Conservation (phyloP, 2,329 filamentous ascomycete genomes). For the Diplocarpon rosae region DNA sequence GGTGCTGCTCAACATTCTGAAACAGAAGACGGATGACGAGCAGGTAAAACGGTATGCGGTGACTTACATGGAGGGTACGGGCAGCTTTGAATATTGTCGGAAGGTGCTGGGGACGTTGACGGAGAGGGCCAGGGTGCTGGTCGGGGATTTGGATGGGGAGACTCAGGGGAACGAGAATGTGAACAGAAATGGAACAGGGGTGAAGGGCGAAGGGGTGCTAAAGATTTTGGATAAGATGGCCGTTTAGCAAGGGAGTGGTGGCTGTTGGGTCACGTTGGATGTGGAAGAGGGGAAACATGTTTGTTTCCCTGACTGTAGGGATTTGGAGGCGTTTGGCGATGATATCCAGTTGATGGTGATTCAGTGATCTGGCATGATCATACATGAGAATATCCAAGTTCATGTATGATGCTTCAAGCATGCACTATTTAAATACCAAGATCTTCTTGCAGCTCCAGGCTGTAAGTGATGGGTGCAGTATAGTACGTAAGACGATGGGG, state of each 20-base stretch:
- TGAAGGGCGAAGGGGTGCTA: conserved; percentile 36
- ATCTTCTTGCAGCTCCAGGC: too few species aligned
- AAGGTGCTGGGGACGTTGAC: conserved; percentile 54
- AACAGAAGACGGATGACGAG: conserved; percentile 76
- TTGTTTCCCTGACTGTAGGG: not conserved
- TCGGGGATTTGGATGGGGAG: conserved; percentile 54
- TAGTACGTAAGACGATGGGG: too few species aligned
- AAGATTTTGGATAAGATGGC: conserved; percentile 59
- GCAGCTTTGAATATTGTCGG: conserved; percentile 79
- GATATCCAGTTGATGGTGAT: not conserved
- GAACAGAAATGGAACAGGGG: conserved; percentile 30
- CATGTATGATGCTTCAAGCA: too few species aligned
- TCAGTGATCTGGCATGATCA: too few species aligned
- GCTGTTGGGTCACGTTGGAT: not conserved
- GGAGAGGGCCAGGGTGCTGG: conserved; percentile 43
- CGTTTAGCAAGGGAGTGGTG: conserved; percentile 11
- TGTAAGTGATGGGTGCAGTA: too few species aligned
- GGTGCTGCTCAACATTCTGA: conserved; percentile 83
- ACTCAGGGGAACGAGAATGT: conserved; percentile 41
- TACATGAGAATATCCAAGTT: too few species aligned
- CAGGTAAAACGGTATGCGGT: conserved; percentile 90
- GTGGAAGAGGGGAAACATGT: not conserved
- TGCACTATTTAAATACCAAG: too few species aligned
- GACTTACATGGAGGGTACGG: conserved; percentile 78
- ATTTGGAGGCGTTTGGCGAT: not conserved